A percentile compares a stretch with the other conserved stretches of the same genome.
Evolutionary conservation across 2,329 filamentous ascomycete genomes (phyloP).

Genomic region (Akanthomyces dipterigenus): DNA sequence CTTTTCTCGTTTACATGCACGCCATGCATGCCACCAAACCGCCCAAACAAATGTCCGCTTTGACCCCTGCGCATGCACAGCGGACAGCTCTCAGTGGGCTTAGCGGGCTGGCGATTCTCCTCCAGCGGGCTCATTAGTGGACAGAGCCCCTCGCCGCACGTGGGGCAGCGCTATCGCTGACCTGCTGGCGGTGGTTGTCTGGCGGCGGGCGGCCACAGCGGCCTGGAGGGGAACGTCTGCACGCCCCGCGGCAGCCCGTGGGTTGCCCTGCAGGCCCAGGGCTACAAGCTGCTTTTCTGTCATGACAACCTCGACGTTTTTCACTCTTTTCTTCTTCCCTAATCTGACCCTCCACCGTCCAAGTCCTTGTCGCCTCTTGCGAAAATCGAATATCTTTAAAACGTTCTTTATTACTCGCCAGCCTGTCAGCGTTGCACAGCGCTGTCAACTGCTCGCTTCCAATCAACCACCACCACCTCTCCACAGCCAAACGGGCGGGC

Average conservation of each 20-base stretch:
- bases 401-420: not conserved
- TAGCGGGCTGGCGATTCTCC: not conserved
- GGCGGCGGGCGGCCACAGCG: not conserved
- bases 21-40: too few relatives aligned
- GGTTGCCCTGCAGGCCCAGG: not conserved
- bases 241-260: not conserved
- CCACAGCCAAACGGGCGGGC: not conserved
- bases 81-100: not conserved
- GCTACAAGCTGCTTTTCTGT: not conserved
- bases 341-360: not conserved
- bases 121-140: conserved; percentile 4
- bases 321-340: not conserved
- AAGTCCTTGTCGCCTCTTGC: not conserved
- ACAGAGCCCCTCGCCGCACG: not conserved
- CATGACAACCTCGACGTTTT: not conserved
- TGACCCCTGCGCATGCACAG: not conserved
- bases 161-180: conserved; percentile 4
- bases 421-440: not conserved
- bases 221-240: not conserved
- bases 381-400: not conserved
- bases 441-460: not conserved
- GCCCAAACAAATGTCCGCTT: not conserved
- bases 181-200: not conserved
- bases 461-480: not conserved
- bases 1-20: too few relatives aligned